phyloP scores from a whole-genome alignment of 257 asterid genomes.

The Datura wrightii region DNA sequence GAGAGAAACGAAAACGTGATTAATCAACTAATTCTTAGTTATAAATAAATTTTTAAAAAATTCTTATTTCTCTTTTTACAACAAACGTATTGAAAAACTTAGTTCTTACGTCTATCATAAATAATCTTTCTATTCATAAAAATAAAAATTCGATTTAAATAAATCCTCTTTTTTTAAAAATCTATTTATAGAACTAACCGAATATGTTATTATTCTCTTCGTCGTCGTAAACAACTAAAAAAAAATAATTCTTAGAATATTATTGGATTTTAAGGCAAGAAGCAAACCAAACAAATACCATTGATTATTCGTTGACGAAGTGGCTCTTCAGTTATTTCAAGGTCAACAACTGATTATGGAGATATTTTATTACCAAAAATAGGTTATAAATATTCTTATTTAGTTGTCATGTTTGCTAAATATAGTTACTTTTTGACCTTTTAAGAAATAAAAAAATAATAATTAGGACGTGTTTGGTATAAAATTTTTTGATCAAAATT shows the following conservation, averaged over 20 bases:
- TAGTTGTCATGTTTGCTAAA: background rate
- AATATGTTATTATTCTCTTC: background rate
- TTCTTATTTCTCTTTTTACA: too few relatives aligned
- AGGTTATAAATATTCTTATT: background rate
- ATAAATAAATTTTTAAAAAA: too few relatives aligned
- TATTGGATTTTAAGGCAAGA: background rate
- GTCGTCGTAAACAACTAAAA: background rate
- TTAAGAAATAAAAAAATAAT: background rate
- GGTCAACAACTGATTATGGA: conserved; percentile 1
- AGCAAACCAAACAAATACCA: background rate
- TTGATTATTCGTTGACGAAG: background rate
- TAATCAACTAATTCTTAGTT: background rate
- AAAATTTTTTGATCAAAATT: too few relatives aligned
- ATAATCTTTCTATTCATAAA: too few relatives aligned
- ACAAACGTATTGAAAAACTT: too few relatives aligned
- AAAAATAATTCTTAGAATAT: background rate
- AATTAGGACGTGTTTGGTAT: too few relatives aligned
- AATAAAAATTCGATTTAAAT: too few relatives aligned
- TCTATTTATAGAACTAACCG: too few relatives aligned
- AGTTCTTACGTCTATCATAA: too few relatives aligned
- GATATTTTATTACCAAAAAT: background rate
- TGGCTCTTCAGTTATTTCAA: conserved; percentile 5
- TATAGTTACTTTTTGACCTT: background rate
- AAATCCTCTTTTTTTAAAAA: too few relatives aligned
- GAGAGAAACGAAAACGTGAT: conserved; percentile 26